Base-by-base conservation (phyloP, 2,329 filamentous ascomycete genomes). In the Xylaria sp. region DNA sequence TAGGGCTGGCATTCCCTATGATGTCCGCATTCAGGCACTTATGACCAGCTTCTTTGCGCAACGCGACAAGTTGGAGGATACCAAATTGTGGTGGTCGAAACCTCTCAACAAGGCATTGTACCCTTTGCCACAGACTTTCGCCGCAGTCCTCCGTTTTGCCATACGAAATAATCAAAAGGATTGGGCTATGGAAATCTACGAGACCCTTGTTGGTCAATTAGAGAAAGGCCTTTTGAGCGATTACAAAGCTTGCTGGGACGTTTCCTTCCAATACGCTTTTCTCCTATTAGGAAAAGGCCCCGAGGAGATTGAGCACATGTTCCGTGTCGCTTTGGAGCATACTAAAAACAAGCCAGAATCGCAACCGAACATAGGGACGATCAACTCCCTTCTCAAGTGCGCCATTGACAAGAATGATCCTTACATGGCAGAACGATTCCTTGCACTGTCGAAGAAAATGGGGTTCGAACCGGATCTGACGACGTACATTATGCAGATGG, bases 301-400 rank as follows among this genome's bases (percentile, higher is more conserved):
- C 1, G 84, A 91, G 72, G 86, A 91, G 70, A 80, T 92, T 61
- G 81, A 84, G 58, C 83, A 86, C 65, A 91, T 92, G 84, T 83
- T 94, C 60, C 78, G 83, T 49, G 79, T 86, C 18, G 87, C 91
- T 80, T 73, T 78, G n/a, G 73, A 76, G 44, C 75, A 79, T 53
- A 80, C 78, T 62, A 68, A 76, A 55, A 72, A 79, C 61, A 72
- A 80, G 59, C 71, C 78, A 58, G 75, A 76, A 13, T 66, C 81
- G 2, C 73, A 77, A 5, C 84, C 91, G 0, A 87, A 90, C 57
- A 86, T 86, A 5, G 75, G 81, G 2, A 91, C 89, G 4, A 85
- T 97, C 67, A 96, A 97, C 69, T 76, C 79, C 4, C 79, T 97
- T 30, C 80, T 97, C 16, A 81, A 84, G 56, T 85, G 87, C 59